A percentile compares a stretch with the other conserved stretches of the same genome.
Conservation (phyloP, 2,329 filamentous ascomycete species). For the Colletotrichum magnum region DNA sequence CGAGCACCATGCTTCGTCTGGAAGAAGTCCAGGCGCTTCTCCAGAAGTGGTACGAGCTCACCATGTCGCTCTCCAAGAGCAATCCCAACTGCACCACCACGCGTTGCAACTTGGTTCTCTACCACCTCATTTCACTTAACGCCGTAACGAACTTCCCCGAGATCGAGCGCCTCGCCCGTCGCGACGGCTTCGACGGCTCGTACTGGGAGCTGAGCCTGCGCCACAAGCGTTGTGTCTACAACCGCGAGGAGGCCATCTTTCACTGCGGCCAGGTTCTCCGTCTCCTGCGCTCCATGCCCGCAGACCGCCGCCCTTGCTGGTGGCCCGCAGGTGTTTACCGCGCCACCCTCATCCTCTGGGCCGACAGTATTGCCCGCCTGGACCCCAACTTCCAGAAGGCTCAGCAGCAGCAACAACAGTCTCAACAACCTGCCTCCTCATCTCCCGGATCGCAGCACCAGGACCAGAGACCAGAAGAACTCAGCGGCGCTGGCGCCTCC, state of each 20-base stretch:
- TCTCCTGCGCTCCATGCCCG: slow-evolving; percentile 72
- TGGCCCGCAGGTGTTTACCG: slow-evolving; percentile 80
- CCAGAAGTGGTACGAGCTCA: slow-evolving; percentile 77
- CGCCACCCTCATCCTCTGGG: slow-evolving; percentile 74
- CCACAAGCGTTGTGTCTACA: slow-evolving; percentile 74
- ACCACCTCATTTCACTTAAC: slow-evolving; percentile 79
- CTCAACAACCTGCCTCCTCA: not conserved
- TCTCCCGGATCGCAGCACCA: slow-evolving; percentile 40
- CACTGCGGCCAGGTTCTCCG: slow-evolving; percentile 78
- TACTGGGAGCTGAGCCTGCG: slow-evolving; percentile 68
- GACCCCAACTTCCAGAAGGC: slow-evolving; percentile 50
- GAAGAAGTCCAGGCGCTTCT: slow-evolving; percentile 76
- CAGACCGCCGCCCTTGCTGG: slow-evolving; percentile 75
- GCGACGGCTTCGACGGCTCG: slow-evolving; percentile 69
- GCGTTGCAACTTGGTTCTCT: slow-evolving; percentile 76
- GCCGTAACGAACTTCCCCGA: slow-evolving; percentile 77
- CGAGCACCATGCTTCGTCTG: slow-evolving; percentile 71
- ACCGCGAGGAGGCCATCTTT: slow-evolving; percentile 74
- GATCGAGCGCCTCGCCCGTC: slow-evolving; percentile 76
- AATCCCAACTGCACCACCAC: slow-evolving; percentile 72
- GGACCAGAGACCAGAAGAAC: slow-evolving; percentile 27
- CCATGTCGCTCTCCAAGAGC: slow-evolving; percentile 67
- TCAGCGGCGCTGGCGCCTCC: slow-evolving; percentile 26
- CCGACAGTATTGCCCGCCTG: slow-evolving; percentile 66
- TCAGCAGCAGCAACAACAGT: slow-evolving; percentile 19